These are phyloP conservation scores for Candida rishiriensis DNA, from an alignment of 805 yeast genomes.

Conservation along the genomic window DNA sequence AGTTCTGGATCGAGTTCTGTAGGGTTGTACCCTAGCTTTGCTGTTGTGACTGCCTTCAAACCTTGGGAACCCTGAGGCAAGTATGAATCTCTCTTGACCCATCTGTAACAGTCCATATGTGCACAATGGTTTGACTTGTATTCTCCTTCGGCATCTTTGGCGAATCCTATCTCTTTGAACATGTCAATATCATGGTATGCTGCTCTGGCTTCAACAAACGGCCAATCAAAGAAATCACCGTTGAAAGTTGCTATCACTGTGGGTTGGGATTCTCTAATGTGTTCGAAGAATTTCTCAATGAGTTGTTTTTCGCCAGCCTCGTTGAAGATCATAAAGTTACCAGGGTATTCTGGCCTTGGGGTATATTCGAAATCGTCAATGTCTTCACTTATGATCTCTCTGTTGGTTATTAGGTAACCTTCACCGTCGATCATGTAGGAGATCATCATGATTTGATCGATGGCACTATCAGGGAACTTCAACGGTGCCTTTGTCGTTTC, in stretches of 20 bases:
- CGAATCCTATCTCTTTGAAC: conserved; percentile 93
- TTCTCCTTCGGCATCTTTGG: conserved; percentile 83
- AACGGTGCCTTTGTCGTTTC: conserved; percentile 96
- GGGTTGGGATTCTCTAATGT: conserved; percentile 80
- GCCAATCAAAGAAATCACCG: conserved; percentile 99
- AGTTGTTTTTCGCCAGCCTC: conserved; percentile 80
- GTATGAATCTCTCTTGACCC: conserved; percentile 98
- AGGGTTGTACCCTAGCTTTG: conserved; percentile 93
- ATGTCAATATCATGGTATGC: conserved; percentile 77
- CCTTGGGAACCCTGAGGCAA: conserved; percentile 99
- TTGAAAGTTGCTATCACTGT: conserved; percentile 97
- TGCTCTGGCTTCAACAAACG: conserved; percentile 89
- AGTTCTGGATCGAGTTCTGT: conserved; percentile 95
- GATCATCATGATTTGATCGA: conserved; percentile 97
- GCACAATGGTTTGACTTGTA: conserved; percentile 89
- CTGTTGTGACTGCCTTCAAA: conserved; percentile 94
- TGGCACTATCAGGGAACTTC: conserved; percentile 87
- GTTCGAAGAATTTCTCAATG: conserved; percentile 78
- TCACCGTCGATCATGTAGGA: conserved; percentile 99
- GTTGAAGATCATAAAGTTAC: conserved; percentile 82
- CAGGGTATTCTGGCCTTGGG: conserved; percentile 94
- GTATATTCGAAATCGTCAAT: conserved; percentile 97
- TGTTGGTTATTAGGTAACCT: conserved; percentile 87
- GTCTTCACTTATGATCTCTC: conserved; percentile 92
- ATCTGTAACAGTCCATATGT: conserved; percentile 95